Percentiles rank a stretch among this genome's conserved stretches.
phyloP scores from a whole-genome alignment of 2,329 filamentous ascomycete species.

The Tetracladium maxilliforme region DNA sequence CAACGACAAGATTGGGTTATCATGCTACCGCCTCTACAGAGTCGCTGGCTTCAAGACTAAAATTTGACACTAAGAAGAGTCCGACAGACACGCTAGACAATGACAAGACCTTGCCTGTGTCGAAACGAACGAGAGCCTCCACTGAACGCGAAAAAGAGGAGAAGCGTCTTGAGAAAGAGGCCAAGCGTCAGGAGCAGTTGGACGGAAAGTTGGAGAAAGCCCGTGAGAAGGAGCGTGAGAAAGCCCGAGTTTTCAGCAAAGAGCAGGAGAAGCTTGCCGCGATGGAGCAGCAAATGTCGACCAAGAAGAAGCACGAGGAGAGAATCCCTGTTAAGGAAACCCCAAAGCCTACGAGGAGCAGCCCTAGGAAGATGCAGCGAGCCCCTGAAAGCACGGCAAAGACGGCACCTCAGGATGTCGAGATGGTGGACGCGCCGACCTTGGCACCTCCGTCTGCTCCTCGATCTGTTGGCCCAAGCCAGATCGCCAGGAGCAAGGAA shows the following conservation, averaged over 20 bases:
- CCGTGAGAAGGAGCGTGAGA: constrained; percentile 55
- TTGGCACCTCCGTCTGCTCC: constrained; percentile 49
- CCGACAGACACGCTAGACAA: constrained; percentile 22
- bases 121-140: constrained; percentile 40
- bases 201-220: constrained; percentile 51
- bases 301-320: constrained; percentile 39
- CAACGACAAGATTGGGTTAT: constrained; percentile 27
- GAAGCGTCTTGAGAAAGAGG: constrained; percentile 40
- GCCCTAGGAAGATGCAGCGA: constrained; percentile 33
- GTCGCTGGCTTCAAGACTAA: constrained; percentile 12
- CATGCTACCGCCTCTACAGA: constrained; percentile 32
- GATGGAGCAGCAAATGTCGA: constrained; percentile 36
- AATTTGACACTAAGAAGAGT: constrained; percentile 4
- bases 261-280: constrained; percentile 38
- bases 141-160: constrained; percentile 48
- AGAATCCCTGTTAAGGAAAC: constrained; percentile 18
- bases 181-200: constrained; percentile 45
- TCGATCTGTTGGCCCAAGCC: constrained; percentile 29
- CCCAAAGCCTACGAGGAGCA: constrained; percentile 29
- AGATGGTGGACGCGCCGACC: constrained; percentile 40
- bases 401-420: constrained; percentile 25
- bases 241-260: constrained; percentile 42
- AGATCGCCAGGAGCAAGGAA: constrained; percentile 32
- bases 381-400: constrained; percentile 16
- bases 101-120: constrained; percentile 23